Conservation (phyloP, 2,329 filamentous ascomycete genomes). For the Neospermospora avenae region DNA sequence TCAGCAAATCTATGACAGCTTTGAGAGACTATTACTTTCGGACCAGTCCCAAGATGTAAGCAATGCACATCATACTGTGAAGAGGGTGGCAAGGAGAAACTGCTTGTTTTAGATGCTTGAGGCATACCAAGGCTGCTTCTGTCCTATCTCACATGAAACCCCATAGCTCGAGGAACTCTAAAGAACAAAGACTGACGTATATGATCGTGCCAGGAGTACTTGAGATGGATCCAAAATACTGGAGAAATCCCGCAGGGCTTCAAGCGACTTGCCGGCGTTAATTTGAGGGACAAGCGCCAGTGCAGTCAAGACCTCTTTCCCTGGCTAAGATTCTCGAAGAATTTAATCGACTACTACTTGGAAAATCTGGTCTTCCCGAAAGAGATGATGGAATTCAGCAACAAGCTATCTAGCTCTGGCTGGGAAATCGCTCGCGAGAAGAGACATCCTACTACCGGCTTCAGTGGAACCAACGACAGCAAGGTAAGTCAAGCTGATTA, state of each 20-base stretch:
- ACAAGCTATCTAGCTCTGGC: slow-evolving; percentile 62
- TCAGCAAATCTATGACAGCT: slow-evolving; percentile 45
- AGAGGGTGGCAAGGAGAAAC: not conserved
- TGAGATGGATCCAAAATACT: slow-evolving; percentile 43
- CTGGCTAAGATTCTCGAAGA: slow-evolving; percentile 48
- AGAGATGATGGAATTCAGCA: slow-evolving; percentile 58
- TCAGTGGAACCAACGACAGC: slow-evolving; percentile 43
- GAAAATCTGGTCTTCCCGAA: slow-evolving; percentile 55
- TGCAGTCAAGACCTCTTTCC: slow-evolving; percentile 51
- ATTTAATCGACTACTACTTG: slow-evolving; percentile 62
- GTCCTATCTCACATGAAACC: not conserved
- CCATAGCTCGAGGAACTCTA: not conserved
- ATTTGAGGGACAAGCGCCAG: slow-evolving; percentile 51
- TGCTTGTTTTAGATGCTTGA: not conserved
- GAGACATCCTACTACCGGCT: slow-evolving; percentile 55
- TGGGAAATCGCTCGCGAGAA: slow-evolving; percentile 58
- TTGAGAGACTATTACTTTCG: slow-evolving; percentile 46
- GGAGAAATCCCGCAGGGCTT: slow-evolving; percentile 38
- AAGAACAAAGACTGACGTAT: not conserved
- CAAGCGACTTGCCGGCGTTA: slow-evolving; percentile 48
- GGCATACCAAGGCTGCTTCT: not conserved
- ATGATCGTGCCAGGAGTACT: slow-evolving; percentile 43
- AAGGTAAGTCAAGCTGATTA: not conserved
- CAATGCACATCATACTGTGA: not conserved
- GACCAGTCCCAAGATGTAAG: slow-evolving; percentile 45